Evolutionary conservation across 768 basidiomycete species (phyloP), one percentile per base, ranked within the genome.

Genomic region (Gautieria morchelliformis): DNA sequence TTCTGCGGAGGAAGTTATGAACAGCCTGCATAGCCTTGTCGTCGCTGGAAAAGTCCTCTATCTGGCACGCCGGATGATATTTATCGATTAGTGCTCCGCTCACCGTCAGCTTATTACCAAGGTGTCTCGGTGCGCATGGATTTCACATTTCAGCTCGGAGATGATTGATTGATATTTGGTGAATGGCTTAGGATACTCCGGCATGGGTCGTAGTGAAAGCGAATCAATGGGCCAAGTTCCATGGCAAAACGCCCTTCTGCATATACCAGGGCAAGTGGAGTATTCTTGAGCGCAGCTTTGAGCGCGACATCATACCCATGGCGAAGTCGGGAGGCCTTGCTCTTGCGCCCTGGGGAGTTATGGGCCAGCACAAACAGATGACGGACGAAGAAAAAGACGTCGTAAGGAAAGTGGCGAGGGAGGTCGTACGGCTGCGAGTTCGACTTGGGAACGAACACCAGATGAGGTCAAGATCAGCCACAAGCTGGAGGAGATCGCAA

Each of bases 251-350:
- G 0, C 80, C 76, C 3, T 84, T 83, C 63, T 69, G 71, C 24
- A 70, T 83, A 30, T 84, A 82, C 64, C 80, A 78, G 67, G 80
- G 76, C 3, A 58, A 53, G 7, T 78, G 75, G 75, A 75, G 70
- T 61, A 65, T 75, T 17, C 65, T 77, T 57, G 61, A 71, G 5
- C 72, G 81, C 40, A 74, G 75, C 27, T 70, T 81, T 46, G 80
- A 82, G 64, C 71, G 79, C 8, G 80, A 81, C 1, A 77, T 81
- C 54, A 75, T 82, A 53, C 75, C 75, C 8, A 76, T 70, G 76
- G 73, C 66, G 10, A 59, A 66, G 19, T 53, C 63, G 64, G 69
- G 45, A 52, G 49, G 54, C 5, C 63, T 74, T 64, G 70, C 72
- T 3, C 60, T 75, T 10, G 72, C 74, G 7, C 73, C 70, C 0